Base-by-base conservation (phyloP, 495 filamentous ascomycete species). In the Tuber umbilicatum region DNA sequence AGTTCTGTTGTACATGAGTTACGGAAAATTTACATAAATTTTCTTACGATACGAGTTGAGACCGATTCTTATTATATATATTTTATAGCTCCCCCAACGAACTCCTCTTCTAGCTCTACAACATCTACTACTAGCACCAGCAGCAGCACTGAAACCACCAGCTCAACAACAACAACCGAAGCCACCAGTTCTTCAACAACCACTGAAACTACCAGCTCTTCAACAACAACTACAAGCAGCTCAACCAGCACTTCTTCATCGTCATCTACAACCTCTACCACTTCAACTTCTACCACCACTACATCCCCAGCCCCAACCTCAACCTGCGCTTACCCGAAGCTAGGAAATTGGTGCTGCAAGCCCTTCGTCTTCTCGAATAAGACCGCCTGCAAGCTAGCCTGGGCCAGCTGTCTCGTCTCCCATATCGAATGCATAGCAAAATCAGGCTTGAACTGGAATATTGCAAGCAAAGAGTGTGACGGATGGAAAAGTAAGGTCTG, bases 301-400 rank as follows among this genome's bases (percentile, higher is more conserved):
- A 71, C 73, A 39, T 16, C 68, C 6, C 76, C 74, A n/a, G 31
- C 47, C 10, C 41, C 76, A 35, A 68, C 68, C 27, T 37, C 73
- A 31, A 70, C 67, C 69, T 80, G 78, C 55, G 17, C 38, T 23
- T 45, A 35, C 31, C 64, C 67, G 27, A 19, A 27, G 42, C 40
- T 74, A 27, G 78, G 73, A 21, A 71, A 64, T 1, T 80, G 74
- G 50, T 80, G 77, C 21, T 38, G 67, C 7, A 76, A 72, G 39
- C 39, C 77, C 6, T 41, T 72, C 37, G 67, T 27, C 37, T 7
- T 31, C 41, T 70, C 70, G n/a, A 73, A 55, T 60, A 42, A 55
- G 14, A 27, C 27, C 38, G 43, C 23, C 17, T 79, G 75, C 31
- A 78, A n/a, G 55, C 23, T 17, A 27, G 45, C 75, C 6, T 43